Evolutionary conservation across 1,139 yeast genomes (phyloP).

Genomic region (Casaregolazyma suthepensis): DNA sequence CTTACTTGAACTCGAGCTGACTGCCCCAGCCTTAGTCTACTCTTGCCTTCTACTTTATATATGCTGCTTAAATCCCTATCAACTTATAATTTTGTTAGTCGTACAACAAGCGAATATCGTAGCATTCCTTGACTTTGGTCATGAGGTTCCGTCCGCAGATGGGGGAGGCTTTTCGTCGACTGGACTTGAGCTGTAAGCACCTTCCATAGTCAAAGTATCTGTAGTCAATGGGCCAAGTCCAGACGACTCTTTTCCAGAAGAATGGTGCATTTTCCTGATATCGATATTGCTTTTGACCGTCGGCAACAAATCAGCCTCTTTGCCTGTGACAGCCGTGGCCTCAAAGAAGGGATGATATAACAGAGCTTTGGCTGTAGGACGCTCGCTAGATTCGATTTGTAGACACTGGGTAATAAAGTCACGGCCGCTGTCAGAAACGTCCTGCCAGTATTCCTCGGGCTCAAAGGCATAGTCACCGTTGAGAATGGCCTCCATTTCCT

Average conservation of each 20-base stretch:
- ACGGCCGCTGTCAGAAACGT: conserved; percentile 49
- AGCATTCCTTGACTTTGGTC: neutral
- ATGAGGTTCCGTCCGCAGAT: neutral
- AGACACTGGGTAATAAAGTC: conserved; percentile 57
- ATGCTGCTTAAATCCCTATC: neutral
- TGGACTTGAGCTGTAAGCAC: conserved; percentile 31
- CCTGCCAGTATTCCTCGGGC: conserved; percentile 55
- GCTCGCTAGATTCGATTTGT: conserved; percentile 38
- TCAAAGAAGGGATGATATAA: conserved; percentile 45
- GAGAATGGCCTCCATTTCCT: conserved; percentile 57
- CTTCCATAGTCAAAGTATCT: conserved; percentile 29
- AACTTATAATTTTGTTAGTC: neutral
- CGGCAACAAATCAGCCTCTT: conserved; percentile 32
- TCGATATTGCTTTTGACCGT: conserved; percentile 30
- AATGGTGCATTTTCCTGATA: conserved; percentile 20
- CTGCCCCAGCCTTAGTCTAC: neutral
- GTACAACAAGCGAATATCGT: neutral
- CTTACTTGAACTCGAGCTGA: neutral
- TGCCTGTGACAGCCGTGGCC: conserved; percentile 11
- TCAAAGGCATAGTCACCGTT: conserved; percentile 55
- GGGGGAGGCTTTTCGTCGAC: conserved; percentile 18
- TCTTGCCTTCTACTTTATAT: neutral
- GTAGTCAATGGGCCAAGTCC: conserved; percentile 8
- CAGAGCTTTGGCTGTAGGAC: conserved; percentile 47
- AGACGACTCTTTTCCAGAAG: conserved; percentile 9